phyloP scores from a whole-genome alignment of 2,329 filamentous ascomycete genomes.

The Fusarium paranaense region DNA sequence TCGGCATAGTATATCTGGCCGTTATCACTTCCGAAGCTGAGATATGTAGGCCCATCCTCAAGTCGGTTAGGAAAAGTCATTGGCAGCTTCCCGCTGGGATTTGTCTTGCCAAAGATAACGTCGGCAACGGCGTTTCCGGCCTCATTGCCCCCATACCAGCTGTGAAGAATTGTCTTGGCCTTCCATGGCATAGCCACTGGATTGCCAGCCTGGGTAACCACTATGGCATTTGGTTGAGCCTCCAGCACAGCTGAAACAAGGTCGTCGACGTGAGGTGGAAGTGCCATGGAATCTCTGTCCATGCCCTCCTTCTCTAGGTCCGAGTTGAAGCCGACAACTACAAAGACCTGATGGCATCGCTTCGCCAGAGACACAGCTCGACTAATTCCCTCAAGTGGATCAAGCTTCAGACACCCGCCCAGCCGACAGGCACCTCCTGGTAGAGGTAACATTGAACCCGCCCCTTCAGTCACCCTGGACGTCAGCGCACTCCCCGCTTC shows the following conservation, averaged over 20 bases:
- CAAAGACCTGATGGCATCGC: conserved; percentile 13
- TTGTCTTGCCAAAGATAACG: conserved; percentile 16
- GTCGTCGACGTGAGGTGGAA: conserved; percentile 23
- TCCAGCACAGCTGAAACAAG: conserved; percentile 16
- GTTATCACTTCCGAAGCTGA: conserved; percentile 25
- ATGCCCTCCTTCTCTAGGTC: conserved; percentile 29
- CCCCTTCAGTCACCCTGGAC: conserved; percentile 9
- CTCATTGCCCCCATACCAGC: conserved; percentile 32
- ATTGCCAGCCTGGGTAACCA: conserved; percentile 27
- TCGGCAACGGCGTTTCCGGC: conserved; percentile 25
- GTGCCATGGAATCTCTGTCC: conserved; percentile 19
- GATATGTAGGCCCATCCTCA: conserved; percentile 10
- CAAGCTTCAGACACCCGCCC: conserved; percentile 24
- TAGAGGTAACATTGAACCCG: conserved; percentile 15
- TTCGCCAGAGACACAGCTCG: conserved; percentile 11
- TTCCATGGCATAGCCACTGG: conserved; percentile 29
- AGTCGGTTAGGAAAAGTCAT: conserved; percentile 16
- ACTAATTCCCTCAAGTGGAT: conserved; percentile 6
- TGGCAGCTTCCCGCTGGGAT: conserved; percentile 25
- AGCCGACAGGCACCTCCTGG: conserved; percentile 32
- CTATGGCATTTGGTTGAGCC: conserved; percentile 11
- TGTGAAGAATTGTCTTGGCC: conserved; percentile 20
- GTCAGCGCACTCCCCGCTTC: conserved; percentile 24
- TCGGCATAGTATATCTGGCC: conserved; percentile 21
- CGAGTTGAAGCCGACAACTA: conserved; percentile 20